A percentile compares a stretch with the other conserved stretches of the same genome.
phyloP scores from a whole-genome alignment of 1,284 basidiomycete species.

The Fomitopsis schrenkii region DNA sequence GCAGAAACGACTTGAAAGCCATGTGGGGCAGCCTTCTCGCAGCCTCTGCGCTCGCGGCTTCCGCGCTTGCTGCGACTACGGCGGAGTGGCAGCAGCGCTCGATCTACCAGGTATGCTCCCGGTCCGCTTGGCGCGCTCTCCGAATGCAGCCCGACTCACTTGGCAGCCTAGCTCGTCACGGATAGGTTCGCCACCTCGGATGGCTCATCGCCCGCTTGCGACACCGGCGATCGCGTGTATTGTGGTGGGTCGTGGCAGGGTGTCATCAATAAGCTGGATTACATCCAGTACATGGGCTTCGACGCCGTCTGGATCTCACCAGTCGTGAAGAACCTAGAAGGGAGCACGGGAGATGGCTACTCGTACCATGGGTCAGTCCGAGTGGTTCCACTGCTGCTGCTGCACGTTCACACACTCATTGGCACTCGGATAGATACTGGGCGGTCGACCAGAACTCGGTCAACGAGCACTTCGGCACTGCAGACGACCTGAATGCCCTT shows the following conservation, averaged over 20 bases:
- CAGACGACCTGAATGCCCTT: constrained; percentile 65
- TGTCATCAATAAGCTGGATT: constrained; percentile 70
- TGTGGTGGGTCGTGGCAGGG: constrained; percentile 80
- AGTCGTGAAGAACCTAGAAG: constrained; percentile 66
- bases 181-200: constrained; percentile 66
- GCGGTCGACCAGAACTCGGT: constrained; percentile 58
- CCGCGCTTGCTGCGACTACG: constrained; percentile 15
- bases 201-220: constrained; percentile 50
- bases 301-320: constrained; percentile 73
- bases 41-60: constrained; percentile 9
- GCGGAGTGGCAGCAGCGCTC: constrained; percentile 19
- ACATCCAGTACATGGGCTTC: constrained; percentile 74
- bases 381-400: too few species aligned
- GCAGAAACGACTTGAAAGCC: not conserved
- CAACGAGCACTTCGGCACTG: constrained; percentile 66
- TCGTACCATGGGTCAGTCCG: constrained; percentile 51
- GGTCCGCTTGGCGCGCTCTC: constrained; percentile 49
- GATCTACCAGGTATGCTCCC: constrained; percentile 16
- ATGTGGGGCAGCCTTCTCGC: constrained; percentile 13
- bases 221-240: constrained; percentile 49
- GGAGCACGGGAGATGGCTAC: constrained; percentile 61
- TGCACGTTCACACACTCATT: not conserved
- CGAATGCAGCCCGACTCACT: not conserved
- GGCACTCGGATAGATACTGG: constrained; percentile 43
- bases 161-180: constrained; percentile 47